A percentile compares a stretch with the other conserved stretches of the same genome.
phyloP scores from a whole-genome alignment of 805 yeast species.

The Maudiozyma barnettii region DNA sequence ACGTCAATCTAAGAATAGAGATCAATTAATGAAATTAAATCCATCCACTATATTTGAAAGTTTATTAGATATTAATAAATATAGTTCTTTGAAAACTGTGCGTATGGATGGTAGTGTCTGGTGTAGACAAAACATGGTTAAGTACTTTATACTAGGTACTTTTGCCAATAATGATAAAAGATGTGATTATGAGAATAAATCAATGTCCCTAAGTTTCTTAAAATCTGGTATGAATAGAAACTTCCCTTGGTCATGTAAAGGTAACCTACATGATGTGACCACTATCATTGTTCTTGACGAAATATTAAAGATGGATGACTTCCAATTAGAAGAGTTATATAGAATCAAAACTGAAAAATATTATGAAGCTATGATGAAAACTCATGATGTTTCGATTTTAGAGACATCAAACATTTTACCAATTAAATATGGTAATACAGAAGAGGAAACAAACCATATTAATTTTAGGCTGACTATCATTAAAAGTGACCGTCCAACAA shows the following conservation, averaged over 20 bases:
- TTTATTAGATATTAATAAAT: slow-evolving; percentile 4
- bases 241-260: slow-evolving; percentile 25
- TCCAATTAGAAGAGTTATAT: slow-evolving; percentile 18
- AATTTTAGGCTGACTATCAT: slow-evolving; percentile 16
- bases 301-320: slow-evolving; percentile 16
- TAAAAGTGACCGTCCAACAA: slow-evolving; percentile 12
- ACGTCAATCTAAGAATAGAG: slow-evolving; percentile 2
- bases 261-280: slow-evolving; percentile 17
- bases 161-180: slow-evolving; percentile 3
- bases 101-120: slow-evolving; percentile 23
- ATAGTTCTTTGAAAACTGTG: slow-evolving; percentile 6
- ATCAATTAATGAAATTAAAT: slow-evolving; percentile 13
- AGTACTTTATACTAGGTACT: slow-evolving; percentile 14
- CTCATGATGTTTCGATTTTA: slow-evolving; percentile 12
- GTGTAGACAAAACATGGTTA: slow-evolving; percentile 26
- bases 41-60: slow-evolving; percentile 16
- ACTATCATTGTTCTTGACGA: slow-evolving; percentile 19
- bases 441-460: slow-evolving; percentile 6
- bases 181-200: not conserved
- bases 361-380: not conserved
- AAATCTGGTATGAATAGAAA: slow-evolving; percentile 26
- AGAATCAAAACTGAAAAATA: slow-evolving; percentile 14
- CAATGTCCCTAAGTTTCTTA: slow-evolving; percentile 13
- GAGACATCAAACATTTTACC: slow-evolving; percentile 16
- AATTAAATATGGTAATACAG: slow-evolving; percentile 10